Conservation (phyloP, 2,329 filamentous ascomycete species). For the Ilyonectria sp. region DNA sequence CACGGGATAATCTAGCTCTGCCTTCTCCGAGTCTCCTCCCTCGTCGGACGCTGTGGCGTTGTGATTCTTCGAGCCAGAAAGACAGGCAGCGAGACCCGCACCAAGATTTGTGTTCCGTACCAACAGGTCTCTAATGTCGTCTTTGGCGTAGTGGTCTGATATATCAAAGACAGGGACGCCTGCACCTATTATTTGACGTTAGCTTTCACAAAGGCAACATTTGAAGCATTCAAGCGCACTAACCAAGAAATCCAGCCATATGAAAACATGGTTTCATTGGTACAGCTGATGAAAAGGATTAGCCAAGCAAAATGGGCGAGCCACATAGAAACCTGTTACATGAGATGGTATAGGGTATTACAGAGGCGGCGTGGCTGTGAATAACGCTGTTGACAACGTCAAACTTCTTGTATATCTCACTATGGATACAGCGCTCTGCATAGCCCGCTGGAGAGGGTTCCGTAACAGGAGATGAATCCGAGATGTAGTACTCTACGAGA, state of each 20-base stretch:
- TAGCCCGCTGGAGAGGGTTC: background rate
- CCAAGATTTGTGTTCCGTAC: background rate
- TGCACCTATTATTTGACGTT: too few relatives aligned
- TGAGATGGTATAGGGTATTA: background rate
- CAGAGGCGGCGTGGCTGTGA: background rate
- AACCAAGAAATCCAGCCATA: background rate
- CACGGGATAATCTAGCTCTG: background rate
- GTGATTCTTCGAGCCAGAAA: too few relatives aligned
- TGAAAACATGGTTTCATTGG: background rate
- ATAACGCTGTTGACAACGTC: background rate
- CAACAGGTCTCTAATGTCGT: background rate
- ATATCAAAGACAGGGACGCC: background rate
- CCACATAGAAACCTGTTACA: too few relatives aligned
- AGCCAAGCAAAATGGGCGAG: too few relatives aligned
- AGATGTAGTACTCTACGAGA: background rate
- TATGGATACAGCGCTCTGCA: background rate
- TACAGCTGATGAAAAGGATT: too few relatives aligned
- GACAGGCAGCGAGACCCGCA: background rate
- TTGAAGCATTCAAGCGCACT: too few relatives aligned
- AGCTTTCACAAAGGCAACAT: too few relatives aligned
- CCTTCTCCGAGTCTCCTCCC: too few relatives aligned
- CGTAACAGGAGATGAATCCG: background rate
- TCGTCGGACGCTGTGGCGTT: background rate
- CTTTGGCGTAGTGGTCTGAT: background rate
- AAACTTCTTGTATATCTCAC: background rate